phyloP scores from a whole-genome alignment of 2,329 filamentous ascomycete genomes.

The Xylariaceae sp. region DNA sequence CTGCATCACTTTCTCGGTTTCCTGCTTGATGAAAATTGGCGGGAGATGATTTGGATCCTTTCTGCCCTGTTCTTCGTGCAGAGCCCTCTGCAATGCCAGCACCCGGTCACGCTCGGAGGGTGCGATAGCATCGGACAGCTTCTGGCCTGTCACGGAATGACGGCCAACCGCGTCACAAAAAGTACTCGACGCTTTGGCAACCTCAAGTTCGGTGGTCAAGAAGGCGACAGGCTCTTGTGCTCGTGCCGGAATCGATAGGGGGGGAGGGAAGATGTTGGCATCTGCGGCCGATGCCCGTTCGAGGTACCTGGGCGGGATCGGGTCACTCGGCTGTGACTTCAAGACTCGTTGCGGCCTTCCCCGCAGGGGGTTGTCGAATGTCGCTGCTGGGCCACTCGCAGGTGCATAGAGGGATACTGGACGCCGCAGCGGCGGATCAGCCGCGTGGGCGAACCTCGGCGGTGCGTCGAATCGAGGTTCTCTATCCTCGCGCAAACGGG shows the following conservation, averaged over 20 bases:
- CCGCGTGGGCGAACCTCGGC: slow-evolving; percentile 35
- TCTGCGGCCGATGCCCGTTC: slow-evolving; percentile 44
- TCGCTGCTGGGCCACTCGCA: slow-evolving; percentile 32
- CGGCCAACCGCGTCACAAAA: slow-evolving; percentile 50
- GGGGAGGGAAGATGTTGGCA: slow-evolving; percentile 40
- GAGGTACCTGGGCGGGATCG: slow-evolving; percentile 39
- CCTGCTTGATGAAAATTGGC: slow-evolving; percentile 50
- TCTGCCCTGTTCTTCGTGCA: slow-evolving; percentile 50
- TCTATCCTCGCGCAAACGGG: slow-evolving; percentile 66
- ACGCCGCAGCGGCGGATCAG: slow-evolving; percentile 39
- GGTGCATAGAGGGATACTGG: slow-evolving; percentile 45
- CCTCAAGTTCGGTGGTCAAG: slow-evolving; percentile 50
- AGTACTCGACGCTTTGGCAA: slow-evolving; percentile 46
- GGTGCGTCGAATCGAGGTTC: slow-evolving; percentile 49
- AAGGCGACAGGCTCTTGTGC: slow-evolving; percentile 48
- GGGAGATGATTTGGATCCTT: slow-evolving; percentile 57
- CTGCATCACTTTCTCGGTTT: slow-evolving; percentile 48
- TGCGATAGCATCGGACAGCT: slow-evolving; percentile 46
- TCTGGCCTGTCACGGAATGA: slow-evolving; percentile 38
- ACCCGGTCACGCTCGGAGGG: slow-evolving; percentile 46
- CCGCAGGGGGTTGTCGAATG: slow-evolving; percentile 40
- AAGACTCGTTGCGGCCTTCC: slow-evolving; percentile 41
- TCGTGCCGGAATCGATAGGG: slow-evolving; percentile 32
- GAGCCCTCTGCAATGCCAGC: slow-evolving; percentile 38
- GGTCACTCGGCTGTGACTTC: slow-evolving; percentile 45